A percentile compares a stretch with the other conserved stretches of the same genome.
Conservation (phyloP, 192 early-diverging fungal genomes). For the Backusella mclennaniae region DNA sequence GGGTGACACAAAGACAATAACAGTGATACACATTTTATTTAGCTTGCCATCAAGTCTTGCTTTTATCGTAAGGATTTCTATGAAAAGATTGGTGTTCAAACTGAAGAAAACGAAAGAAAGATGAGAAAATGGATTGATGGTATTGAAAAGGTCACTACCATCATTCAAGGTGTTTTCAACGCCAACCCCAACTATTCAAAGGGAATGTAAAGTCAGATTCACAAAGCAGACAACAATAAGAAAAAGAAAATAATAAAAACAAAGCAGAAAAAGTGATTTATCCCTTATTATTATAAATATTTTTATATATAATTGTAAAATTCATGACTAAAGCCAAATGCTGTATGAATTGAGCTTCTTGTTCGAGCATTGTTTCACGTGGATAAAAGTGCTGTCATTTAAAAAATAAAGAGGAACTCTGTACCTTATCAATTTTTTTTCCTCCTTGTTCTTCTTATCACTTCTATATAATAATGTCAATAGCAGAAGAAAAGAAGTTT, state of each 20-base stretch:
- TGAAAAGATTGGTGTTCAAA: conserved; percentile 67
- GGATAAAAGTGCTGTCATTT: not conserved
- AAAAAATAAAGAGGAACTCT: not conserved
- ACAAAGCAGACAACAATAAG: not conserved
- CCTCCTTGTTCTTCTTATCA: not conserved
- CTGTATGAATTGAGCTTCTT: not conserved
- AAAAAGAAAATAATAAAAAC: not conserved
- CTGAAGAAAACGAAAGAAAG: conserved; percentile 50
- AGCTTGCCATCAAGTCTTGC: conserved; percentile 87
- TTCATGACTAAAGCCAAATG: not conserved
- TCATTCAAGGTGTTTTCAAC: conserved; percentile 59
- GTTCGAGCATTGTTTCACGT: not conserved
- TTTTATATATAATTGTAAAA: too few species aligned
- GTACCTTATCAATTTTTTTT: not conserved
- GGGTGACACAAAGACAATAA: too few species aligned
- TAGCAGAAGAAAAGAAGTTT: not conserved
- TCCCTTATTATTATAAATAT: not conserved
- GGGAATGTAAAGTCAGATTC: conserved; percentile 8
- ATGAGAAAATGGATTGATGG: conserved; percentile 66
- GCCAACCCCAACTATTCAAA: conserved; percentile 19
- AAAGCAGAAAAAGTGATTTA: not conserved
- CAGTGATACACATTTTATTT: not conserved
- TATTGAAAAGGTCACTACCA: conserved; percentile 66
- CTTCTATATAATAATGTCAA: not conserved
- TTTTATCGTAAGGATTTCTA: conserved; percentile 85